These are phyloP conservation scores for Cucumis cinereus DNA, from an alignment of 306 rosid genomes.

Conservation along the genomic window DNA sequence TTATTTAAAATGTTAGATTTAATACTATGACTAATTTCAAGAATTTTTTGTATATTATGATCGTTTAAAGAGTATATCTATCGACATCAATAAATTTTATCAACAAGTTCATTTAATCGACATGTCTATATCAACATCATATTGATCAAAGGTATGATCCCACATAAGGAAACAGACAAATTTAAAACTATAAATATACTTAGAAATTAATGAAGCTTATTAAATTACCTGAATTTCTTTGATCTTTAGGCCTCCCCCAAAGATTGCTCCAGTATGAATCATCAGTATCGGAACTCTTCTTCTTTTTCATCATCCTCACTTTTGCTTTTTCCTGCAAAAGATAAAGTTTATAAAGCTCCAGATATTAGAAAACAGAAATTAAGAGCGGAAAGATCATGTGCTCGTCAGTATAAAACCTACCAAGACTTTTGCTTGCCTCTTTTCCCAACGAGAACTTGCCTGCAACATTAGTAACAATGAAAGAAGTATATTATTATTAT, in stretches of 20 bases:
- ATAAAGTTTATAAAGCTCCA: background rate
- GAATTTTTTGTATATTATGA: too few relatives aligned
- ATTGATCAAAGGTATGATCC: background rate
- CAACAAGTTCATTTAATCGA: too few relatives aligned
- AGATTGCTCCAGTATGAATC: constrained; percentile 65
- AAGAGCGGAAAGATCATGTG: background rate
- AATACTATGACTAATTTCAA: too few relatives aligned
- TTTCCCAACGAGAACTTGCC: constrained; percentile 92
- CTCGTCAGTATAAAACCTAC: constrained; percentile 25
- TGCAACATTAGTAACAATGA: constrained; percentile 16
- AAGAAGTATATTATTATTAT: too few relatives aligned
- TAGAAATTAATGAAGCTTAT: background rate
- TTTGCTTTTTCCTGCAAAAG: constrained; percentile 58
- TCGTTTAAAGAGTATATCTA: too few relatives aligned
- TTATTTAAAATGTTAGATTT: too few relatives aligned
- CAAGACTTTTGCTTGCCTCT: constrained; percentile 84
- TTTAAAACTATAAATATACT: background rate
- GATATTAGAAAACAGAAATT: background rate
- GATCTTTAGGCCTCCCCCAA: constrained; percentile 52
- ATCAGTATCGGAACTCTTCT: constrained; percentile 32
- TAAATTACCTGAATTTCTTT: constrained; percentile 46
- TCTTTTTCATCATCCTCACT: constrained; percentile 61
- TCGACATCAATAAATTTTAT: too few relatives aligned
- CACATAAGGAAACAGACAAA: background rate
- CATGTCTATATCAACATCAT: too few relatives aligned